Base-by-base conservation (phyloP, 1,284 basidiomycete genomes). In the Ustilago sp. region DNA sequence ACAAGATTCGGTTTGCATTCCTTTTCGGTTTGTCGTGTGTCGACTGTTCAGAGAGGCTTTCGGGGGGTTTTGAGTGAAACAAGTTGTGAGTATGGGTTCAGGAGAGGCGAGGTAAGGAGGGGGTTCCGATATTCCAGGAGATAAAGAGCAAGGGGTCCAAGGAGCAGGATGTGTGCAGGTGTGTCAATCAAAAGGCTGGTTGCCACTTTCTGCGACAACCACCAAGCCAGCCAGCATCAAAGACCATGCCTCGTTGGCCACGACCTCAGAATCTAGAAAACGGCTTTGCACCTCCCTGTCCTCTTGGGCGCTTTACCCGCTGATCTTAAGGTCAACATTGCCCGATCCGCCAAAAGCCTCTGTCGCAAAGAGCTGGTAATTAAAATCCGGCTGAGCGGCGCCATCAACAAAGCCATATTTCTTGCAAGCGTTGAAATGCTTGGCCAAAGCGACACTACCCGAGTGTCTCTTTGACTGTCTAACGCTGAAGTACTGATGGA, bases 281-380 rank as follows among this genome's bases (percentile, higher is more conserved):
- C 38, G 38, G 11, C 38, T 9, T 39, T 39, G 4, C 2, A 39
- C 11, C 47, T 48, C 28, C 23, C 19, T 28, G 19, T 48, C 47
- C 4, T 31, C 39, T 23, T 23, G 15, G 4, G 8, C 12, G 17
- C 9, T 13, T 61, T 51, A 72, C 15, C 63, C 69, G 56, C 59
- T 63, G 45, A 72, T 28, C 8, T 50, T n/a, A n/a, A n/a, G 48
- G 59, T 34, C 59, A 39, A 62, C 59, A 2, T 59, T 66, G 7
- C 72, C 72, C 2, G 32, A 9, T 9, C 72, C 66, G 4, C 47
- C 38, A 50, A 68, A 74, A 53, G 65, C 72, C 61, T 74, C 72
- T 38, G 72, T 74, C 38, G 72, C 72, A 54, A 74, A 68, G 51
- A 74, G 63, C 57, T 74, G 72, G 58, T 74, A 74, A 61, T 74